phyloP scores from a whole-genome alignment of 352 stramenopile species.

The Pythium dissotocum region DNA sequence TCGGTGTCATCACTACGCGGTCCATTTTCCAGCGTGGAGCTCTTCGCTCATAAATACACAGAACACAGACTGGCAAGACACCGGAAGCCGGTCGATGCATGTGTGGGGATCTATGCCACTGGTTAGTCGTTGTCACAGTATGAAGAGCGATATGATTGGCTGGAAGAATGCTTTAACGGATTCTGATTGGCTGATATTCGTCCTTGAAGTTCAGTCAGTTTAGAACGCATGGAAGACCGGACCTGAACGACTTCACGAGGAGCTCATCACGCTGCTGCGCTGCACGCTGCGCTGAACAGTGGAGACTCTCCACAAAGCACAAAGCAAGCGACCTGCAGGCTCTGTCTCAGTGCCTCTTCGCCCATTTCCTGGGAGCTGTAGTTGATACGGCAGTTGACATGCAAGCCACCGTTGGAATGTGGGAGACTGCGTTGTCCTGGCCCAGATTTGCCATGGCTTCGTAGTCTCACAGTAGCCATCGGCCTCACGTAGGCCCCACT shows the following conservation, averaged over 20 bases:
- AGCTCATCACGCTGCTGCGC: no score
- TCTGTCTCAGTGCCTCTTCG: no score
- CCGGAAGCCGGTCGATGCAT: background rate
- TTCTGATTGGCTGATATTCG: constrained; percentile 25
- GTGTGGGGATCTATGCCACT: background rate
- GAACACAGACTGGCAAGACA: background rate
- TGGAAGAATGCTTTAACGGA: background rate
- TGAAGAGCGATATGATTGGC: constrained; percentile 1
- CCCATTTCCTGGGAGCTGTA: no score
- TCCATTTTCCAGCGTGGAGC: background rate
- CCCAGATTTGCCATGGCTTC: background rate
- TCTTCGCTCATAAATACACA: background rate
- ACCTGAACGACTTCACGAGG: background rate
- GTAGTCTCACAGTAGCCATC: background rate
- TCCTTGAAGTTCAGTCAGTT: constrained; percentile 11
- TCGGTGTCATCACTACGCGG: background rate
- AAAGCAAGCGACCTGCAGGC: no score
- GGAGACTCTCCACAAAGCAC: no score
- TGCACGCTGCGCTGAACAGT: no score
- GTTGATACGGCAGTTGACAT: background rate
- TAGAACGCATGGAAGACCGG: background rate
- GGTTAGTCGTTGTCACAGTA: background rate
- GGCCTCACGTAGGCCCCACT: background rate
- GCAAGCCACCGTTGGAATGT: background rate
- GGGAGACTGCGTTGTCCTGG: background rate